phyloP scores from a whole-genome alignment of 129 eudicot genomes.

The Artemisia tridentata region DNA sequence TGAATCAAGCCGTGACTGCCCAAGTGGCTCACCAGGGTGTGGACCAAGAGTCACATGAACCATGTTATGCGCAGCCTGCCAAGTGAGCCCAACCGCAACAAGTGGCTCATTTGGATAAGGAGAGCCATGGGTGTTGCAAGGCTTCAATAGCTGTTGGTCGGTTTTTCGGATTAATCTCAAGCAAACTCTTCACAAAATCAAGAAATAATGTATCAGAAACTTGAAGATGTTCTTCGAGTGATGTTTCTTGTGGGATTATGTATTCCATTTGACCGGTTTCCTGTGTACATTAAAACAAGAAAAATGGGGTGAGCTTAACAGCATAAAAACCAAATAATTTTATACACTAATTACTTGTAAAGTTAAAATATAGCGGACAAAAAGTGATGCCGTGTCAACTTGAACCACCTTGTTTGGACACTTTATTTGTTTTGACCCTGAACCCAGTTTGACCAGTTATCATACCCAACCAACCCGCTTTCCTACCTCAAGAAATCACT shows the following conservation, averaged over 20 bases:
- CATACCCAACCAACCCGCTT: too few relatives aligned
- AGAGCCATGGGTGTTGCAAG: conserved; percentile 89
- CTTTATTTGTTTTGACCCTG: not conserved
- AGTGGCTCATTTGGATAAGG: conserved; percentile 21
- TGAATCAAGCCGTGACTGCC: conserved; percentile 6
- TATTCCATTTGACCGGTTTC: conserved; percentile 68
- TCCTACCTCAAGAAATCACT: not conserved
- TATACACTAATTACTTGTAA: not conserved
- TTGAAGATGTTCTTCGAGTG: conserved; percentile 72
- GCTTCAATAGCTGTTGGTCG: conserved; percentile 91
- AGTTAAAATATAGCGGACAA: not conserved
- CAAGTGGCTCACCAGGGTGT: conserved; percentile 4
- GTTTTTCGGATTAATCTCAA: conserved; percentile 70
- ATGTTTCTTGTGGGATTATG: conserved; percentile 66
- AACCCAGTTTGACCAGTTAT: not conserved
- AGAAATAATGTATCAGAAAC: conserved; percentile 55
- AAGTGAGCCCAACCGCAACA: conserved; percentile 7
- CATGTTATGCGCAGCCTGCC: conserved; percentile 23
- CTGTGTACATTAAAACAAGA: conserved; percentile 32
- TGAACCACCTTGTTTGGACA: conserved; percentile 3
- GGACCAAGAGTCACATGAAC: conserved; percentile 18
- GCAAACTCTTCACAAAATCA: conserved; percentile 66
- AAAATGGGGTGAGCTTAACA: conserved; percentile 1
- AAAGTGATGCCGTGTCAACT: not conserved
- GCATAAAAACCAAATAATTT: not conserved